A percentile compares a stretch with the other conserved stretches of the same genome.
Conservation (phyloP, 2,329 filamentous ascomycete genomes). For the Coniosporium tulheliwenetii region DNA sequence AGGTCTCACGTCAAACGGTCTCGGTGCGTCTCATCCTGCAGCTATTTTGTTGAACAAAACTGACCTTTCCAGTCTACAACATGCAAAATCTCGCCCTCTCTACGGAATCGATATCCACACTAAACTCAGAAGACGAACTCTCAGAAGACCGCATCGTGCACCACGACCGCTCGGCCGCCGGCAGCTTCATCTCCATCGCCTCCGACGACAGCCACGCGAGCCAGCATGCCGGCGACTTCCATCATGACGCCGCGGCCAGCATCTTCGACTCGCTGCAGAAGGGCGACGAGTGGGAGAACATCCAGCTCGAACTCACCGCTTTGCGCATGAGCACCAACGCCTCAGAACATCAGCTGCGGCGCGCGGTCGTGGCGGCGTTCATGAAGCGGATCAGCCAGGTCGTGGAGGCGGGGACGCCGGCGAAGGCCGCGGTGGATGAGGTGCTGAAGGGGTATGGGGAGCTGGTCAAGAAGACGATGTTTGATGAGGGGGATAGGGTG, state of each 20-base stretch:
- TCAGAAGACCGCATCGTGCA: conserved; percentile 21
- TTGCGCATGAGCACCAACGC: conserved; percentile 85
- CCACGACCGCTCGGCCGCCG: conserved; percentile 40
- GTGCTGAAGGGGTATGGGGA: conserved; percentile 38
- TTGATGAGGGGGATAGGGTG: conserved; percentile 56
- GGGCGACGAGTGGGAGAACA: conserved; percentile 60
- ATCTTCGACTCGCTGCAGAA: conserved; percentile 73
- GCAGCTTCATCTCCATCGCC: conserved; percentile 58
- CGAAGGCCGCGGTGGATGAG: conserved; percentile 23
- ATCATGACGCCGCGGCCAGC: conserved; percentile 72
- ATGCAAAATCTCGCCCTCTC: conserved; percentile 29
- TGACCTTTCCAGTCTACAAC: conserved; percentile 28
- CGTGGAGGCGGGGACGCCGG: conserved; percentile 26
- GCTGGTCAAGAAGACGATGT: conserved; percentile 42
- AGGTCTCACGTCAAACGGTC: conserved; percentile 19
- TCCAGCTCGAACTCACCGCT: conserved; percentile 85
- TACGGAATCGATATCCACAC: conserved; percentile 46
- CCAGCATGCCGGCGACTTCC: conserved; percentile 48
- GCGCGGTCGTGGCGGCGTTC: conserved; percentile 73
- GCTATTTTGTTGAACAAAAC: no score
- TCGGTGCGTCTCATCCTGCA: conserved; percentile 10
- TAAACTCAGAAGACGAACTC: conserved; percentile 32
- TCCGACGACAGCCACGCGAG: conserved; percentile 41
- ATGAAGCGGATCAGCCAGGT: conserved; percentile 67
- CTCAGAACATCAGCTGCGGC: conserved; percentile 74